Evolutionary conservation across 805 yeast species (phyloP), one percentile per base, ranked within the genome.

Genomic region (Phaffomyces opuntiae): DNA sequence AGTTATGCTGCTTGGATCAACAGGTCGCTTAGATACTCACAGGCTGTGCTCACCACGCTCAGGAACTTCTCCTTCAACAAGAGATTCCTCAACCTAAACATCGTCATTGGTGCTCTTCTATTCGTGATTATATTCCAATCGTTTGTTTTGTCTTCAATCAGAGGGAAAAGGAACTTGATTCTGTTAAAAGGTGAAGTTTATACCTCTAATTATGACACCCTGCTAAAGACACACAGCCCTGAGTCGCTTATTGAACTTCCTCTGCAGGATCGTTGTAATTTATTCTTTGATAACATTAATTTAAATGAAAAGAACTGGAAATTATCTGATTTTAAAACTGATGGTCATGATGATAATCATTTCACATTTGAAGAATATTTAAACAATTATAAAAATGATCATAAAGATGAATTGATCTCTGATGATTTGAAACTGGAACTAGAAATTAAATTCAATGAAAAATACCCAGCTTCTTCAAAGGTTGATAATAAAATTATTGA

Each of bases 401-500:
- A 50, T 11, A 38, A 48, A 16, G 26, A 53, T 14, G 41, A 46
- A 12, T 42, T 34, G 1, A 32, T 52, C 3, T 13, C 41, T 24
- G 52, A 48, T 14, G n/a, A 38, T 11, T 44, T 37, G 11, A 36
- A 49, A 2, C 27, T 16, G 3, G 40, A 49, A 13, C 37, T 55
- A 12, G 49, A 56, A 27, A 34, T 40, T 17, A 53, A 48, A 31
- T 56, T 48, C 36, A 31, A 41, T 12, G 38, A 38, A 14, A 51
- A 47, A 36, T 25, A 48, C 5, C 37, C 19, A 4, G 31, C 9
- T 2, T 45, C 54, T 13, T 33, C 40, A 14, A 46, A 47, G n/a
- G 46, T 54, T n/a, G 54, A 50, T 21, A 39, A 49, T 4, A 48
- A 50, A 17, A 52, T 55, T 24, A 46, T 51, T 36, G 61, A 57